Conservation (phyloP, 306 rosid species). For the Medicago arabica region DNA sequence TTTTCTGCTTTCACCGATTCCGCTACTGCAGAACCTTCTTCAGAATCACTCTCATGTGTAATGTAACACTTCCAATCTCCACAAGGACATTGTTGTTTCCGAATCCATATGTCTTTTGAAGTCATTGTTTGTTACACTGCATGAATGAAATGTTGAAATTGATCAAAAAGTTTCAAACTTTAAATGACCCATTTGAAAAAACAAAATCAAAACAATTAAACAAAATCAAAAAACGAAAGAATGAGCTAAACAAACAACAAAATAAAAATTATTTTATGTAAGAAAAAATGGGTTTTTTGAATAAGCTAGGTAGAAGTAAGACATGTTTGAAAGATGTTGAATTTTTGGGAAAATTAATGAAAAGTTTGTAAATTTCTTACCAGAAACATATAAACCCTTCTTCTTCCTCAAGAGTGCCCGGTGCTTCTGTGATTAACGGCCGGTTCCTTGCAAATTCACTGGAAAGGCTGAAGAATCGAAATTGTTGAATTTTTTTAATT, state of each 20-base stretch:
- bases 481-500: not conserved
- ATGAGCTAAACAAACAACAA: constrained; percentile 4
- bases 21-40: constrained; percentile 61
- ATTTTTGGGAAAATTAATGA: not conserved
- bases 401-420: too few species aligned
- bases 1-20: constrained; percentile 63
- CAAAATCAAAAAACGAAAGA: constrained; percentile 16
- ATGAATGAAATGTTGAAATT: constrained; percentile 20
- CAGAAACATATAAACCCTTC: not conserved
- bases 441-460: not conserved
- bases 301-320: not conserved
- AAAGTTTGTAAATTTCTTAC: constrained; percentile 14
- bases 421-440: too few species aligned
- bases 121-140: constrained; percentile 51
- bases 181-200: constrained; percentile 34
- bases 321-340: not conserved
- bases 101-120: constrained; percentile 69
- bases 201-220: constrained; percentile 6
- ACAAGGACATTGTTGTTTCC: constrained; percentile 95
- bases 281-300: not conserved
- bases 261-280: not conserved
- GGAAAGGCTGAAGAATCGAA: not conserved
- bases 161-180: constrained; percentile 45
- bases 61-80: constrained; percentile 98
- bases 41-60: constrained; percentile 71